Percentiles rank a stretch among this genome's conserved stretches.
These are phyloP conservation scores for Mortierella sp. DNA, from an alignment of 371 early-diverging fungal species.

Conservation along the genomic window DNA sequence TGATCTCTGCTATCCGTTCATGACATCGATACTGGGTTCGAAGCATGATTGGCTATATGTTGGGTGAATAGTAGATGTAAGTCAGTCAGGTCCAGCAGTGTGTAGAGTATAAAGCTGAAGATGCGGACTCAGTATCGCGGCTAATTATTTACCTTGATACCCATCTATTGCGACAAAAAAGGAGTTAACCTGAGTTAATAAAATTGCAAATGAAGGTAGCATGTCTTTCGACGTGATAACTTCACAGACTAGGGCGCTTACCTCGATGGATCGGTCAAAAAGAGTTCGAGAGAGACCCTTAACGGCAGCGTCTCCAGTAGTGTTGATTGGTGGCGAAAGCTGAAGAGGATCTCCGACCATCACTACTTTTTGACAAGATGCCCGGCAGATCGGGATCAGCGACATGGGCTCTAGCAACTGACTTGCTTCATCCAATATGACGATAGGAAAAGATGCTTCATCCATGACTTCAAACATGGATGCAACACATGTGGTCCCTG, in stretches of 20 bases:
- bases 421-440: slow-evolving; percentile 89
- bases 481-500: slow-evolving; percentile 84
- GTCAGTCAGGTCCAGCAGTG: no score
- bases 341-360: slow-evolving; percentile 96
- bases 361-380: slow-evolving; percentile 74
- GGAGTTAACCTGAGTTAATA: not conserved
- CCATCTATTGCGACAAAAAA: slow-evolving; percentile 29
- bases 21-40: slow-evolving; percentile 95
- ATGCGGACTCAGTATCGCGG: not conserved
- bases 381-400: slow-evolving; percentile 82
- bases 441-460: slow-evolving; percentile 70
- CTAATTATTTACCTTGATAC: slow-evolving; percentile 38
- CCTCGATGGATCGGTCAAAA: slow-evolving; percentile 84
- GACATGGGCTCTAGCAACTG: slow-evolving; percentile 92
- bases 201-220: no score
- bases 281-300: slow-evolving; percentile 87
- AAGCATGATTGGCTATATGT: slow-evolving; percentile 71
- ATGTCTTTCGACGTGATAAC: slow-evolving; percentile 18
- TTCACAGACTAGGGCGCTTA: slow-evolving; percentile 8
- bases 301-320: slow-evolving; percentile 58
- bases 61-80: not conserved
- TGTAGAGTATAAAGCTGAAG: no score
- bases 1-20: slow-evolving; percentile 81
- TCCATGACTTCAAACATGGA: slow-evolving; percentile 81
- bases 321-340: slow-evolving; percentile 87